Base-by-base conservation (phyloP, 2,329 filamentous ascomycete species). In the Grosmannia clavigera region DNA sequence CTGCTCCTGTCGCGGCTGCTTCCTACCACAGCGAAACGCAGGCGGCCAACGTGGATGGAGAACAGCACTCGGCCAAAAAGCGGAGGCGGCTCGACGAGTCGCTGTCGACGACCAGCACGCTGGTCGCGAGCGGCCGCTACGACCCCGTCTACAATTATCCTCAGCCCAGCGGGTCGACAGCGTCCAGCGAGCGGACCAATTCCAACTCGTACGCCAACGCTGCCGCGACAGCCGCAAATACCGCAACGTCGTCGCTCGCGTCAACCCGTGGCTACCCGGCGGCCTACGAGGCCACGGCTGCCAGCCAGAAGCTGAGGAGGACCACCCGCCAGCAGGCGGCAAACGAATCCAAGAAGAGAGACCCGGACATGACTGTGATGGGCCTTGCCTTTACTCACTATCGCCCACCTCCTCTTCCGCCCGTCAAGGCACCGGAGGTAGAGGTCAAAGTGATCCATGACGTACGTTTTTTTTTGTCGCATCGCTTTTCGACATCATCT, bases 271-370 rank as follows among this genome's bases (percentile, higher is more conserved):
- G 79, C 62, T 79, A 82, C 54, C 86, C 88, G 68, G 85, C 88
- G 68, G 85, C 88, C 57, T 82, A 85, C 65, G 85, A 86, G 57
- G 76, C 38, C 78, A 81, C 58, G 77, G 27, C 50, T 5, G 57
- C 83, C n/a, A 90, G 91, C 40, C 88, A 94, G 72, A 97, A 97
- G 76, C 83, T 92, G 68, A 96, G 96, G 75, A 83, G 94, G 19
- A 80, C 60, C 6, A 63, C 88, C 53, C 83, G 90, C 62, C 88
- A 92, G 66, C 88, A 92, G 65, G 80, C 86, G 60, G 87, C 89
- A 68, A 89, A 91, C 69, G 89, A 95, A 71, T 86, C 88, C 59
- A 92, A 90, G 71, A 80, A 86, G 65, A 82, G 87, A 67, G 88
- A 87, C 64, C 82, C 86, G 67, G 88, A 94, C 68, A 75, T 87